A percentile compares a stretch with the other conserved stretches of the same genome.
Evolutionary conservation across 1,139 yeast genomes (phyloP).

Genomic region (Zygosaccharomyces pseudobailii): DNA sequence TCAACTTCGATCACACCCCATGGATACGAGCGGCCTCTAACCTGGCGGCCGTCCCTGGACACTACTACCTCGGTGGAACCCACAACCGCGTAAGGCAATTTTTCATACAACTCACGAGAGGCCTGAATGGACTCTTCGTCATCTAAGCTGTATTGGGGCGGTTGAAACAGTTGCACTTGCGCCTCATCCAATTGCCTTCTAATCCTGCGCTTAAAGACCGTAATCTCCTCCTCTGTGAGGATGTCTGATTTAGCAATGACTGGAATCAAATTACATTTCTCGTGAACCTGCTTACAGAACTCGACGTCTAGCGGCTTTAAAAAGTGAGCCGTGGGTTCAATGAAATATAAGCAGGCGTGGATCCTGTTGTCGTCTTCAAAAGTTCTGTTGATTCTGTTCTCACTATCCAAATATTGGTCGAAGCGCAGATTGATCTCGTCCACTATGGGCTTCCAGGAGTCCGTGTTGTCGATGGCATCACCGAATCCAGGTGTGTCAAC

Average conservation of each 20-base stretch:
- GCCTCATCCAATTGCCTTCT: conserved; percentile 72
- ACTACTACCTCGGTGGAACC: conserved; percentile 80
- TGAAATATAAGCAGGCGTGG: conserved; percentile 83
- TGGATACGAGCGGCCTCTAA: conserved; percentile 92
- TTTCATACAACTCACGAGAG: conserved; percentile 61
- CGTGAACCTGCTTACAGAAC: conserved; percentile 84
- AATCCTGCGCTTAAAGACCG: conserved; percentile 67
- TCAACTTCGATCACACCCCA: conserved; percentile 98
- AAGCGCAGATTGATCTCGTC: conserved; percentile 84
- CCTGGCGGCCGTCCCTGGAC: conserved; percentile 69
- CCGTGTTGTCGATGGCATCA: conserved; percentile 79
- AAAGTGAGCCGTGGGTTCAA: conserved; percentile 96
- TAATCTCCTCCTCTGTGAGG: conserved; percentile 80
- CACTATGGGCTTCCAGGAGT: conserved; percentile 90
- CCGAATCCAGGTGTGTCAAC: conserved; percentile 95
- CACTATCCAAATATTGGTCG: conserved; percentile 84
- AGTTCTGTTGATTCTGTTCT: conserved; percentile 77
- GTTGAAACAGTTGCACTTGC: conserved; percentile 73
- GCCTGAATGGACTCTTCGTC: conserved; percentile 75
- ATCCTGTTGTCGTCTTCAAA: conserved; percentile 69
- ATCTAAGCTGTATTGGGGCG: conserved; percentile 75
- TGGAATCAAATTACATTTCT: conserved; percentile 90
- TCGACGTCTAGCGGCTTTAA: conserved; percentile 84
- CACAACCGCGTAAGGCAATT: conserved; percentile 89
- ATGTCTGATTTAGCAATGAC: conserved; percentile 94